Evolutionary conservation across 805 yeast genomes (phyloP), one percentile per base, ranked within the genome.

Genomic region (Candida ovalis): DNA sequence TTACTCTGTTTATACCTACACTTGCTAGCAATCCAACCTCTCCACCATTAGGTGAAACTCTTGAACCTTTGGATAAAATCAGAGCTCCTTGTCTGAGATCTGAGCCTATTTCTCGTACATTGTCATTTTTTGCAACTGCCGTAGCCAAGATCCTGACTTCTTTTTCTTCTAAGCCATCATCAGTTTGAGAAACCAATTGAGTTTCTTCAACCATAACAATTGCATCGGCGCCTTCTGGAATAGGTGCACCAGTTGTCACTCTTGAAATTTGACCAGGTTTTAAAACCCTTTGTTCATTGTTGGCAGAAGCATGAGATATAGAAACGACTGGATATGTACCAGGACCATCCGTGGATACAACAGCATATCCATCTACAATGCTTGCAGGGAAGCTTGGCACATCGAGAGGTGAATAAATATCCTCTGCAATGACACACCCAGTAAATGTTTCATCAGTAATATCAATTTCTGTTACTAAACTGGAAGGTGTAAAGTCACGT

Each of bases 291-390:
- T 53, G 53, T 9, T 51, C 47, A 32, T 42, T 59, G 18, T 56
- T 51, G 4, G 71, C 61, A 3, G 70, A 58, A 17, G 80, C 80
- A 58, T 73, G 77, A 1, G 78, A 70, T 5, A 72, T 61, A 2
- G 66, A 50, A 0, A 66, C 70, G 5, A 78, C 71, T 0, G 72
- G 71, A 46, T 71, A 72, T 0, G 58, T 55, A 1, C 77, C 79
- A 0, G 79, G 74, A 9, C 80, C 75, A 53, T 74, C 80, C 0
- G 67, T 45, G 48, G 69, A 68, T 4, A 63, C 48, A 0, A 77
- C 78, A 1, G 82, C 82, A 52, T 78, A 78, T 0, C 83, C 83
- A 54, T 78, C 83, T 3, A 78, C 82, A 24, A 78, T 75, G 48
- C 80, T 73, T 2, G 83, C 81, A n/a, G 77, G 56, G 59, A 75